A percentile compares a stretch with the other conserved stretches of the same genome.
phyloP scores from a whole-genome alignment of 2,329 filamentous ascomycete species.

The Paecilomyces sp. region DNA sequence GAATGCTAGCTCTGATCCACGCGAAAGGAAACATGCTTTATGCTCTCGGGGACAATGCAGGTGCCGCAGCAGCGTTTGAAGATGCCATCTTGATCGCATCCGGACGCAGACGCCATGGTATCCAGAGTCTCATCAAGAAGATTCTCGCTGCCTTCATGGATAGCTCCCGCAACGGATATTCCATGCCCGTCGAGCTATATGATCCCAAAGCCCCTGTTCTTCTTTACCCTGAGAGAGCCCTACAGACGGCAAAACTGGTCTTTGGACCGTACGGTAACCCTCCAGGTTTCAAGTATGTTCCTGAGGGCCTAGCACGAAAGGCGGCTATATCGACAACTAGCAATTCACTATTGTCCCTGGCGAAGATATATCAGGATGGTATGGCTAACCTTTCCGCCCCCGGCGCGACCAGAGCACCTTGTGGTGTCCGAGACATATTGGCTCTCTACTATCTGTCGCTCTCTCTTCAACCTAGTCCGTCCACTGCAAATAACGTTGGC shows the following conservation, averaged over 20 bases:
- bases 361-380: slow-evolving; percentile 95
- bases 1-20: slow-evolving; percentile 88
- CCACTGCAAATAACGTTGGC: slow-evolving; percentile 95
- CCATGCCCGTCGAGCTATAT: slow-evolving; percentile 24
- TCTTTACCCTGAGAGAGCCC: slow-evolving; percentile 73
- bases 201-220: slow-evolving; percentile 58
- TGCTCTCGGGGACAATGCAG: slow-evolving; percentile 70
- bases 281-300: slow-evolving; percentile 68
- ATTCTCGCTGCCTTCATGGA: slow-evolving; percentile 65
- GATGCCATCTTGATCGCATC: slow-evolving; percentile 86
- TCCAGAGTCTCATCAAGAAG: slow-evolving; percentile 69
- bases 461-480: slow-evolving; percentile 90
- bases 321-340: slow-evolving; percentile 88
- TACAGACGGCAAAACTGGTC: slow-evolving; percentile 73
- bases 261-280: slow-evolving; percentile 70
- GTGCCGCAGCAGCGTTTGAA: slow-evolving; percentile 83
- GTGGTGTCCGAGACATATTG: slow-evolving; percentile 83
- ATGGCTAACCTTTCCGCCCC: slow-evolving; percentile 67
- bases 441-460: slow-evolving; percentile 93
- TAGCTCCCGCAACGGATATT: slow-evolving; percentile 31
- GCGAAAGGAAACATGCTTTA: slow-evolving; percentile 99
- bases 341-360: slow-evolving; percentile 87
- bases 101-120: slow-evolving; percentile 61
- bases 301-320: slow-evolving; percentile 63
- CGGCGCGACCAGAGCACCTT: slow-evolving; percentile 53